A percentile compares a stretch with the other conserved stretches of the same genome.
phyloP scores from a whole-genome alignment of 179 eudicot species.

The Corrigiola litoralis region DNA sequence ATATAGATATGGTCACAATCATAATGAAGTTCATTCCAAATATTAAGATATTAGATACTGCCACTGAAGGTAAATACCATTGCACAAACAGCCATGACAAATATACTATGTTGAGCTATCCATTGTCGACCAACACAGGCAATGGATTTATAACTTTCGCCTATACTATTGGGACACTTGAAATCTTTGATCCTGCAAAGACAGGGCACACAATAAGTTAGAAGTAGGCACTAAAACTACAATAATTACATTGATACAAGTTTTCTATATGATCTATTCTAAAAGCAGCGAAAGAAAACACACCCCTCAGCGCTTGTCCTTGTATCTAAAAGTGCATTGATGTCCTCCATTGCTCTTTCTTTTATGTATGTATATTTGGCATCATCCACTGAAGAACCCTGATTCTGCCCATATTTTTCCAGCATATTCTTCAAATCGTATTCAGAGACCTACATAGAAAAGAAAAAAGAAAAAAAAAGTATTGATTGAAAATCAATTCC shows the following conservation, averaged over 20 bases:
- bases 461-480: background rate
- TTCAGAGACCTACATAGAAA: conserved; percentile 38
- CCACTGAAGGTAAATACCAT: conserved; percentile 52
- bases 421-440: conserved; percentile 48
- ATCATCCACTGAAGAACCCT: conserved; percentile 33
- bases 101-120: conserved; percentile 47
- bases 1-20: conserved; percentile 43
- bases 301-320: conserved; percentile 54
- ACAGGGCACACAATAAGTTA: background rate
- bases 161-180: conserved; percentile 70
- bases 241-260: background rate
- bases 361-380: conserved; percentile 36
- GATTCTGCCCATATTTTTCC: conserved; percentile 30
- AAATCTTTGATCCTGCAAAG: conserved; percentile 59
- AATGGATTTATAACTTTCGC: conserved; percentile 51
- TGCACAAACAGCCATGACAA: conserved; percentile 49
- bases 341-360: conserved; percentile 52
- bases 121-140: conserved; percentile 54
- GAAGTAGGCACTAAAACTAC: background rate
- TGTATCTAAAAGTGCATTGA: conserved; percentile 44
- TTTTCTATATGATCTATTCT: background rate
- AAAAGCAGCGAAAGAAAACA: conserved; percentile 4
- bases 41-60: conserved; percentile 28
- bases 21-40: conserved; percentile 18
- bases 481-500: background rate